phyloP scores from a whole-genome alignment of 2,329 filamentous ascomycete genomes.

The Emmonsia crescens region DNA sequence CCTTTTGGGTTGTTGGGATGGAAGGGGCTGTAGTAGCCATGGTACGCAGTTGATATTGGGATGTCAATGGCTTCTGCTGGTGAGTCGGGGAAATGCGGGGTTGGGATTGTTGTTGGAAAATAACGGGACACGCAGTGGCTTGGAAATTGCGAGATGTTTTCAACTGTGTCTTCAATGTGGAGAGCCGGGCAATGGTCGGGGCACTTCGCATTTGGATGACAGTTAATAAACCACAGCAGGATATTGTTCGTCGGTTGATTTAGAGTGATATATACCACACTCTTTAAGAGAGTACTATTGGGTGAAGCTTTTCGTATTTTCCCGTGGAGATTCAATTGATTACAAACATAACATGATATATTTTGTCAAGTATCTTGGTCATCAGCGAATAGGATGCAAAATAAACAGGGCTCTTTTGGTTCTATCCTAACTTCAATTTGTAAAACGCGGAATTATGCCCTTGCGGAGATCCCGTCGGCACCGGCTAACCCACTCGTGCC shows the following conservation, averaged over 20 bases:
- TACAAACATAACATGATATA: neutral
- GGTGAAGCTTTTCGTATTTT: neutral
- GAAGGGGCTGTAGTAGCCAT: conserved; percentile 34
- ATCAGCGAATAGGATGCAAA: neutral
- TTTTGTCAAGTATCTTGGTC: no score
- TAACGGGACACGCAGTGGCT: neutral
- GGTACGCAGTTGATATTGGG: neutral
- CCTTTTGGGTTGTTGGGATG: conserved; percentile 59
- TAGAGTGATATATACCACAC: neutral
- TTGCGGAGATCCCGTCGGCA: neutral
- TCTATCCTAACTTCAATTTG: neutral
- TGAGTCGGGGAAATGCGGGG: neutral
- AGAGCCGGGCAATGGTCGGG: neutral
- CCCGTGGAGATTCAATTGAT: neutral
- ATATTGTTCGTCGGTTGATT: neutral
- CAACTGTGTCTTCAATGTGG: neutral
- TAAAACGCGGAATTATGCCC: neutral
- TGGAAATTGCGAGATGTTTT: neutral
- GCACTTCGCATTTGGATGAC: neutral
- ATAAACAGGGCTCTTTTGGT: neutral
- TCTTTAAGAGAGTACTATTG: neutral
- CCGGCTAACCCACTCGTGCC: neutral
- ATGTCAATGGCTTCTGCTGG: neutral
- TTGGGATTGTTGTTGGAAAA: neutral
- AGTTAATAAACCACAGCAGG: neutral